Evolutionary conservation across 1,284 basidiomycete species (phyloP).

Genomic region (Schizopora paradoxa): DNA sequence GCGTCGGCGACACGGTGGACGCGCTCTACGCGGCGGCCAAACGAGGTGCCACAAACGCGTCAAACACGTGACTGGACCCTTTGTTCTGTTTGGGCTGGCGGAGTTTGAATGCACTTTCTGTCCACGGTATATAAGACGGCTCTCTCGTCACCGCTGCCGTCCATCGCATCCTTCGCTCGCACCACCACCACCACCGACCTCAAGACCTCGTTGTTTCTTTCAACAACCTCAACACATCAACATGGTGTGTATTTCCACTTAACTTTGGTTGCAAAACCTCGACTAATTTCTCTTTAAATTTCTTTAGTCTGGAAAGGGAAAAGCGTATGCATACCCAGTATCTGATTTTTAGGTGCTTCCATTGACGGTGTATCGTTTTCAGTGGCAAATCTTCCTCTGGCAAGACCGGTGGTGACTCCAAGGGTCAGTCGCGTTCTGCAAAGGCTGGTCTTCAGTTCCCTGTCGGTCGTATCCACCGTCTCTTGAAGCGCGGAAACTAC

Average conservation of each 20-base stretch:
- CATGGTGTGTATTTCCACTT: slow-evolving; percentile 16
- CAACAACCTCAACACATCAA: slow-evolving; percentile 9
- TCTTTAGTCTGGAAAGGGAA: slow-evolving; percentile 21
- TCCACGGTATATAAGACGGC: slow-evolving; percentile 2
- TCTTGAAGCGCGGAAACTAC: slow-evolving; percentile 78
- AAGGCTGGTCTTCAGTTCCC: slow-evolving; percentile 83
- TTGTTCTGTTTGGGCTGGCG: slow-evolving; percentile 2
- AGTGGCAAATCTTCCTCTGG: slow-evolving; percentile 56
- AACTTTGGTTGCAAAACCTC: slow-evolving; percentile 1
- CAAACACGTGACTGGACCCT: slow-evolving; percentile 11
- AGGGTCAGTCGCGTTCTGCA: slow-evolving; percentile 62
- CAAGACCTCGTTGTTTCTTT: slow-evolving; percentile 5
- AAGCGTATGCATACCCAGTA: slow-evolving; percentile 14
- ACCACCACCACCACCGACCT: slow-evolving; percentile 15
- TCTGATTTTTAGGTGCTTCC: background rate
- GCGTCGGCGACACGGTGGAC: no score
- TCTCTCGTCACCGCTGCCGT: slow-evolving; percentile 1
- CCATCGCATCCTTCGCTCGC: slow-evolving; percentile 6
- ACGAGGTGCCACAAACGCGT: no score
- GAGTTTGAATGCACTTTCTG: slow-evolving; percentile 5
- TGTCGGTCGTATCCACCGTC: slow-evolving; percentile 84
- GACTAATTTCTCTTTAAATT: no score
- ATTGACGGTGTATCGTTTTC: background rate
- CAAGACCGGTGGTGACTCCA: slow-evolving; percentile 45
- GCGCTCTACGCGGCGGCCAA: no score